phyloP scores from a whole-genome alignment of 1,139 yeast species.

The Ashbya aceris region DNA sequence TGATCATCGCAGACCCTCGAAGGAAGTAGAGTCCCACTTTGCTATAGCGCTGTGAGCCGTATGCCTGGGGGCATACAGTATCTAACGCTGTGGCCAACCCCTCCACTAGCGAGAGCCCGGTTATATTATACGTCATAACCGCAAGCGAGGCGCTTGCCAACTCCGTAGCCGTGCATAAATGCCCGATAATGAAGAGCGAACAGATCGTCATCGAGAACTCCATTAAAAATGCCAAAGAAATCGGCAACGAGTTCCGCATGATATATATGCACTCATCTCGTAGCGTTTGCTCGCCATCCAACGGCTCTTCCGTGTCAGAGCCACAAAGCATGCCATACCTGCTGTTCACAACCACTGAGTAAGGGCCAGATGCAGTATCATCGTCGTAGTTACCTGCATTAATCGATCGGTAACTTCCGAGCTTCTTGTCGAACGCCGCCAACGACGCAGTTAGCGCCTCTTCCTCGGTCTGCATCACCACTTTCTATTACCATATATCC shows the following conservation, averaged over 20 bases:
- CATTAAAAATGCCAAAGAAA: slow-evolving; percentile 41
- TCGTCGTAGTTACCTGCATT: too few species aligned
- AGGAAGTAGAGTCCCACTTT: slow-evolving; percentile 37
- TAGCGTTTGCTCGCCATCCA: too few species aligned
- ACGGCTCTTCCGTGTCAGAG: too few species aligned
- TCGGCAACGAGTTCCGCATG: slow-evolving; percentile 33
- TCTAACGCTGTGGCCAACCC: slow-evolving; percentile 49
- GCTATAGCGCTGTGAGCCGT: slow-evolving; percentile 32
- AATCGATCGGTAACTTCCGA: too few species aligned
- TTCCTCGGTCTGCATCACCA: too few species aligned
- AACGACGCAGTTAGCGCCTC: too few species aligned
- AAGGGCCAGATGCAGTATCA: too few species aligned
- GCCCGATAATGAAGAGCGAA: slow-evolving; percentile 42
- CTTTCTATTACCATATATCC: too few species aligned
- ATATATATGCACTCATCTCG: slow-evolving; percentile 6
- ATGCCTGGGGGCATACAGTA: slow-evolving; percentile 47
- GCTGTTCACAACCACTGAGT: too few species aligned
- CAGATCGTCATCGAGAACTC: slow-evolving; percentile 43
- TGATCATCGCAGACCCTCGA: slow-evolving; percentile 37
- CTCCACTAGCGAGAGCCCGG: slow-evolving; percentile 42
- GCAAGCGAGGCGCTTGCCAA: slow-evolving; percentile 44
- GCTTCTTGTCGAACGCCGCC: too few species aligned
- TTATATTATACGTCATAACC: slow-evolving; percentile 42
- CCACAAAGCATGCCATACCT: too few species aligned
- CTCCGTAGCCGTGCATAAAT: slow-evolving; percentile 20